phyloP scores from a whole-genome alignment of 768 basidiomycete genomes.

The Termitomyces sp. region DNA sequence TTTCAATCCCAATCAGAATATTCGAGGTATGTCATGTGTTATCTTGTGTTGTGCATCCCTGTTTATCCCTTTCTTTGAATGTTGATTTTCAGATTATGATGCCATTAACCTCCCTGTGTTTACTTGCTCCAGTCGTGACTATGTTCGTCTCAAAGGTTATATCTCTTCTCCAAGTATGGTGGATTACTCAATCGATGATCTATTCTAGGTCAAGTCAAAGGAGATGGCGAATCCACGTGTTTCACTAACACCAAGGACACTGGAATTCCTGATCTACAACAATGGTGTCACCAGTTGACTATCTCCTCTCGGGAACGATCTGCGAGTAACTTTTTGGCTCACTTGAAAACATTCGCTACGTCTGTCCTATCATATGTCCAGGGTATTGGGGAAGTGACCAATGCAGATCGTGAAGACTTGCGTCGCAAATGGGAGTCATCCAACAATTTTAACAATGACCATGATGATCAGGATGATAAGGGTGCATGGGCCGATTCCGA shows the following conservation, averaged over 20 bases:
- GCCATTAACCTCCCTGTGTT: constrained; percentile 59
- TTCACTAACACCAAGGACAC: constrained; percentile 49
- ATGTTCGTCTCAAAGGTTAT: constrained; percentile 47
- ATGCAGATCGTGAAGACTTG: constrained; percentile 41
- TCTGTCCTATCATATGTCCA: constrained; percentile 42
- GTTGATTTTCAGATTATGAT: constrained; percentile 41
- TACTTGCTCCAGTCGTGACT: constrained; percentile 56
- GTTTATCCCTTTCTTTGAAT: not conserved
- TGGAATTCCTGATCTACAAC: constrained; percentile 49
- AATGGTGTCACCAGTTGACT: constrained; percentile 54
- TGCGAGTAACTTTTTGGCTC: constrained; percentile 36
- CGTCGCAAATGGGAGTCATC: constrained; percentile 53
- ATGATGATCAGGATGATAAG: constrained; percentile 18
- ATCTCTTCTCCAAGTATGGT: not conserved
- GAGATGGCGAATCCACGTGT: constrained; percentile 52
- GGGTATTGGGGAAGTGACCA: constrained; percentile 47
- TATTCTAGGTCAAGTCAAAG: constrained; percentile 46
- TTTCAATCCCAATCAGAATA: constrained; percentile 45
- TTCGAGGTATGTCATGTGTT: constrained; percentile 33
- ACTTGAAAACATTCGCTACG: constrained; percentile 42
- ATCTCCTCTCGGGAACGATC: constrained; percentile 44
- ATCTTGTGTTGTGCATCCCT: not conserved
- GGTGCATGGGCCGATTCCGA: constrained; percentile 3
- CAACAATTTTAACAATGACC: constrained; percentile 17
- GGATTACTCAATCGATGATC: not conserved